Percentiles rank a stretch among this genome's conserved stretches.
Evolutionary conservation across 768 basidiomycete species (phyloP).

Genomic region (Trametes cubensis): DNA sequence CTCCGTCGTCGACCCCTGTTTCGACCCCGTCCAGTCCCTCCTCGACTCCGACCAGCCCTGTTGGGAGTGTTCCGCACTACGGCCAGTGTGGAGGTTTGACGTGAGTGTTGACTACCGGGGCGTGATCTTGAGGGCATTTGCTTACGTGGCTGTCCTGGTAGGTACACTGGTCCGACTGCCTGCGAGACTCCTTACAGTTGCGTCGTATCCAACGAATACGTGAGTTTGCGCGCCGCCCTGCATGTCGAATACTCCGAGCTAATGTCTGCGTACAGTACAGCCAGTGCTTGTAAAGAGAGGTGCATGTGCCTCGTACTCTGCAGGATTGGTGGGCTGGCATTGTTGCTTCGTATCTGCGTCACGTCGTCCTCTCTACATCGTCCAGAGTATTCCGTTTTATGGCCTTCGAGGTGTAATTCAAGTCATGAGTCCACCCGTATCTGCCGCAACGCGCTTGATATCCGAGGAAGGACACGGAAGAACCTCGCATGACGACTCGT

Average conservation of each 20-base stretch:
- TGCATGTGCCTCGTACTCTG: background rate
- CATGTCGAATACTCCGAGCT: background rate
- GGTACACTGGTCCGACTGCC: slow-evolving; percentile 41
- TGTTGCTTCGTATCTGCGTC: background rate
- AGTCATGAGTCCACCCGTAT: background rate
- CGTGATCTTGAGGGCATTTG: background rate
- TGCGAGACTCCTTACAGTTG: slow-evolving; percentile 43
- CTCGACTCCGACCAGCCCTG: slow-evolving; percentile 18
- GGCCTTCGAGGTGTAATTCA: no score
- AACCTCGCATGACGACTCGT: background rate
- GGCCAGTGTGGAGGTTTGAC: slow-evolving; percentile 46
- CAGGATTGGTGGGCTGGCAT: background rate
- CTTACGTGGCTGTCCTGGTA: background rate
- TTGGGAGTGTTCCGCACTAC: slow-evolving; percentile 42
- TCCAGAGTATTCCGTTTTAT: no score
- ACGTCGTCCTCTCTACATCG: background rate
- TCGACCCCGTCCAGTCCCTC: slow-evolving; percentile 15
- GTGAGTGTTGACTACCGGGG: slow-evolving; percentile 33
- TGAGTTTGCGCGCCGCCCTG: slow-evolving; percentile 23
- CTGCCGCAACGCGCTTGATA: background rate
- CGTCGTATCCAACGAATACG: slow-evolving; percentile 38
- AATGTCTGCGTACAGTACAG: slow-evolving; percentile 34
- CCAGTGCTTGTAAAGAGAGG: slow-evolving; percentile 34
- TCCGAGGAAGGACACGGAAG: background rate
- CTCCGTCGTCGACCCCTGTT: slow-evolving; percentile 8